Base-by-base conservation (phyloP, 2,329 filamentous ascomycete genomes). In the Periconia macrospinosa region DNA sequence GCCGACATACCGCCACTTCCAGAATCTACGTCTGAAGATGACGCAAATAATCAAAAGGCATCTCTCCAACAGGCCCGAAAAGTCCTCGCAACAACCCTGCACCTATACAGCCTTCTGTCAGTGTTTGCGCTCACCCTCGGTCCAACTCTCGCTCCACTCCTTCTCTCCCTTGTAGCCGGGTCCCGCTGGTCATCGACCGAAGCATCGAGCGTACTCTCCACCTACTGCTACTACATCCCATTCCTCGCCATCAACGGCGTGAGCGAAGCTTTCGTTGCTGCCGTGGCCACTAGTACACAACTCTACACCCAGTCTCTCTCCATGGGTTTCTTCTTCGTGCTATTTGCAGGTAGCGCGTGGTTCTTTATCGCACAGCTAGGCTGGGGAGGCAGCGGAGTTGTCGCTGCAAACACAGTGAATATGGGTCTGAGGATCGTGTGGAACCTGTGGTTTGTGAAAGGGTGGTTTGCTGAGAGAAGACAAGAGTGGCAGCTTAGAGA, bases 221-320 rank as follows among this genome's bases (percentile, higher is more conserved):
- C 82, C 0, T 99, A 97, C 74, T 92, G 91, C 76, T 92, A 91
- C 73, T 97, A 96, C 76, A 90, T 99, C 54, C 94, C 94, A 0
- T 86, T 97, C 23, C 82, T 97, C 3, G 94, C 93, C 2, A 78
- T 96, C 64, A 99, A 99, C 68, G 94, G 94, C 48, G 85, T 97
- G 19, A 86, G 89, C 1, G 94, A 99, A 75, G 91, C 92, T 0
- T 97, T 99, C 65, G 92, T 97, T 15, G 88, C 92, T 1, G 91
- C 91, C 2, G 90, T 95, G 1, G 92, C 93, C 0, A 87, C 84
- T 0, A 83, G 91, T 58, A 75, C 81, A 3, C 83, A 97, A 61
- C 83, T 99, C 2, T 86, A 91, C 58, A 74, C 71, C 3, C 94
- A 99, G 72, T 91, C 89, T 0, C 71, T 85, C 5, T 94, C 87